Evolutionary conservation across 2,329 filamentous ascomycete species (phyloP).

Genomic region (Bipolaris oryzae): DNA sequence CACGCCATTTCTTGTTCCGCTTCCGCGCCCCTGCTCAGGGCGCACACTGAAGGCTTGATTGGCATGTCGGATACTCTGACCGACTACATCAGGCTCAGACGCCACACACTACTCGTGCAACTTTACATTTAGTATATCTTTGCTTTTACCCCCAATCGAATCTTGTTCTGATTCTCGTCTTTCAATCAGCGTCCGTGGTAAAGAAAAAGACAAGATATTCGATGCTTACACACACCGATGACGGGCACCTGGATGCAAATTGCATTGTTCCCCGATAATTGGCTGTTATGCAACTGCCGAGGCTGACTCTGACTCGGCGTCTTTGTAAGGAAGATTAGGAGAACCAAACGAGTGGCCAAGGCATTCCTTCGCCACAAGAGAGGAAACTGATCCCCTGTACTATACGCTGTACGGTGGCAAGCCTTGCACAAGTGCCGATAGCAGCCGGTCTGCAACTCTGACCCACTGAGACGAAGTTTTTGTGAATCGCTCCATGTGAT

Average conservation of each 20-base stretch:
- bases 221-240: background rate
- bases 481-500: background rate
- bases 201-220: background rate
- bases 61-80: background rate
- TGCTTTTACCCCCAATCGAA: background rate
- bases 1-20: constrained; percentile 2
- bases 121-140: background rate
- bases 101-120: background rate
- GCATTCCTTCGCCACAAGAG: background rate
- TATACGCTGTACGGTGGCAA: background rate
- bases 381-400: constrained; percentile 1
- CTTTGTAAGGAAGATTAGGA: background rate
- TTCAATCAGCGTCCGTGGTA: background rate
- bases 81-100: constrained; percentile 3
- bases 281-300: constrained; percentile 1
- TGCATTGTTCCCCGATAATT: background rate
- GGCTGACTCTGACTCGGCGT: constrained; percentile 6
- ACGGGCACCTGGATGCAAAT: background rate
- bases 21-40: constrained; percentile 8
- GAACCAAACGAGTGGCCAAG: background rate
- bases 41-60: background rate
- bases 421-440: background rate
- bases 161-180: background rate
- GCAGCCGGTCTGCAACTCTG: background rate
- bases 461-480: background rate